Percentiles rank a stretch among this genome's conserved stretches.
phyloP scores from a whole-genome alignment of 2,329 filamentous ascomycete species.

The Claviceps humidiphila region DNA sequence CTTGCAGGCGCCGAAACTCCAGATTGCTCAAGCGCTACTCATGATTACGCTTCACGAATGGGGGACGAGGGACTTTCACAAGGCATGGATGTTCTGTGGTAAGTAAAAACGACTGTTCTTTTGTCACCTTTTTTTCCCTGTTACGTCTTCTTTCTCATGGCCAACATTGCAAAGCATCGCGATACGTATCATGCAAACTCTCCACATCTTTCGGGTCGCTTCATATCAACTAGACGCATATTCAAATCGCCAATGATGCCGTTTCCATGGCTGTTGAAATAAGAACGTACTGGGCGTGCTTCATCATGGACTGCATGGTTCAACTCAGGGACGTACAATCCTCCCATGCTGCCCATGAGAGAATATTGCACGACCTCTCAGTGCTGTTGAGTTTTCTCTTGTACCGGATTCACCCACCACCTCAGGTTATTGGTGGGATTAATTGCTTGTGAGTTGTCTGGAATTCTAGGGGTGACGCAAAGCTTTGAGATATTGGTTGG shows the following conservation, averaged over 20 bases:
- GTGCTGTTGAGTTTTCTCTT: slow-evolving; percentile 26
- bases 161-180: too few species aligned
- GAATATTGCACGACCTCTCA: slow-evolving; percentile 18
- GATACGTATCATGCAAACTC: too few species aligned
- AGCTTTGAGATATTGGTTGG: slow-evolving; percentile 23
- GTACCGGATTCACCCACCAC: slow-evolving; percentile 13
- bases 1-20: slow-evolving; percentile 17
- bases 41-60: slow-evolving; percentile 28
- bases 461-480: slow-evolving; percentile 14
- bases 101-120: neutral
- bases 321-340: slow-evolving; percentile 27
- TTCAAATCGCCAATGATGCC: too few species aligned
- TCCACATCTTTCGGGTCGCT: too few species aligned
- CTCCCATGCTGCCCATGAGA: slow-evolving; percentile 24
- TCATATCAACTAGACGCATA: too few species aligned
- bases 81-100: slow-evolving; percentile 29
- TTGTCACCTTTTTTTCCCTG: neutral
- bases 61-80: slow-evolving; percentile 27
- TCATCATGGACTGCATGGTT: slow-evolving; percentile 31
- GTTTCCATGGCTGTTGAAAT: slow-evolving; percentile 18
- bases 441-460: slow-evolving; percentile 4
- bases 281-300: slow-evolving; percentile 31
- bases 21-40: slow-evolving; percentile 25
- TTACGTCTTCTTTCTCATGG: too few species aligned
- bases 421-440: slow-evolving; percentile 1